Percentiles rank a stretch among this genome's conserved stretches.
Evolutionary conservation across 176 grass and related monocot genomes (phyloP).

Genomic region (Bolboschoenus planiculmis): DNA sequence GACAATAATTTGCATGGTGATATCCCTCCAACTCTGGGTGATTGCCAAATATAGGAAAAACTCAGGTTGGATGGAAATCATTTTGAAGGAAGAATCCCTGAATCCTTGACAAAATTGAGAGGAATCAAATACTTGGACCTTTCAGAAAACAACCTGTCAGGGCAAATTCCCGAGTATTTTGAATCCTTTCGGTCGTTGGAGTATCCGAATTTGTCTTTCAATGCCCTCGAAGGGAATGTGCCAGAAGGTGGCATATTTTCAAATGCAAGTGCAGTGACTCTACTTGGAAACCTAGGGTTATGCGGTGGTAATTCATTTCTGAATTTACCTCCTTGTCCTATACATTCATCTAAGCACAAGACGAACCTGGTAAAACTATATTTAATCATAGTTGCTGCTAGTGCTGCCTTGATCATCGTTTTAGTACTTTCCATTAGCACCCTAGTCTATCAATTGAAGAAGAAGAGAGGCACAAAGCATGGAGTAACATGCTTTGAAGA

Average conservation of each 20-base stretch:
- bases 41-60: conserved; percentile 15
- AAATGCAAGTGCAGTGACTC: neutral
- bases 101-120: conserved; percentile 15
- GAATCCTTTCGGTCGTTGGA: neutral
- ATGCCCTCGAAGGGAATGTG: conserved; percentile 25
- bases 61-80: conserved; percentile 28
- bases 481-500: neutral
- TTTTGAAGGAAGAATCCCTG: conserved; percentile 30
- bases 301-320: conserved; percentile 18
- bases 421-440: neutral
- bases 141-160: neutral
- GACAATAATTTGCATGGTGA: conserved; percentile 16
- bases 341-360: neutral
- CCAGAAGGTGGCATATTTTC: conserved; percentile 13
- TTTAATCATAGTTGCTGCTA: conserved; percentile 16
- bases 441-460: neutral
- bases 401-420: neutral
- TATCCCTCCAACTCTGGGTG: conserved; percentile 25
- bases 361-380: neutral
- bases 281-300: conserved; percentile 1
- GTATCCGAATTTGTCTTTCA: conserved; percentile 35
- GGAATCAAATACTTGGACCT: neutral
- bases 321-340: neutral
- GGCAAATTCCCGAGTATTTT: conserved; percentile 3
- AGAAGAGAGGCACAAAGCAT: neutral